Base-by-base conservation (phyloP, 78 protist genomes). In the Dictyostelium citrinum region DNA sequence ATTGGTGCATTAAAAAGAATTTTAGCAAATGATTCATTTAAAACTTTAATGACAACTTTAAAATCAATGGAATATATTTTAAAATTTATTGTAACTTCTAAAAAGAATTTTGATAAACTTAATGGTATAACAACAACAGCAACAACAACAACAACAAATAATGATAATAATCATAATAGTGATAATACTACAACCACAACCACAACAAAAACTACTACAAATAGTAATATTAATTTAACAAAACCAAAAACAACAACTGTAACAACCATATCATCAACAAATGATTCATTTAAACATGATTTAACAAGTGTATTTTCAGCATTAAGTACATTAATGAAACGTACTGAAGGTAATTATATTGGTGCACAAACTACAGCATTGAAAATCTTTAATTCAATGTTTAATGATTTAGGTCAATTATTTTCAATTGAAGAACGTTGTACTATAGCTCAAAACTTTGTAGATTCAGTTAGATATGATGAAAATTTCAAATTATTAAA, bases 281-380 rank as follows among this genome's bases (percentile, higher is more conserved):
- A 37, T 45, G 71, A 49, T 31, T 72, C 94, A 27, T 90, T 90
- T 64, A 90, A 90, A 61, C 82, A 90, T 16, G 94, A 90, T 55
- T 41, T 90, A n/a, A 81, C 70, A 8, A 51, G 84, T 55, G 94
- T 90, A 4, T 82, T 90, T 71, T 24, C 24, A 4, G 70, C 94
- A n/a, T 72, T 90, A 16, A 78, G 82, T 61, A 70, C 67, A 12
- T 61, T 90, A 14, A 75, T 90, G 84, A 49, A 60, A 55, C 37
- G 82, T 12, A 78, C 79, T 2, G 94, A 82, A 27, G 49, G 88
- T 16, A 81, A 82, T 31, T 90, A 90, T 77, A 90, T 90, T 78
- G 94, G 94, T 58, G 83, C 94, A 27, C 94, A 90, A 51, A 90
- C 84, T 17, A 90, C 81, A 8, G 88, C 94, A 24, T 39, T 90